These are phyloP conservation scores for Mucor lusitanicus DNA, from an alignment of 371 early-diverging fungal genomes.

Conservation along the genomic window DNA sequence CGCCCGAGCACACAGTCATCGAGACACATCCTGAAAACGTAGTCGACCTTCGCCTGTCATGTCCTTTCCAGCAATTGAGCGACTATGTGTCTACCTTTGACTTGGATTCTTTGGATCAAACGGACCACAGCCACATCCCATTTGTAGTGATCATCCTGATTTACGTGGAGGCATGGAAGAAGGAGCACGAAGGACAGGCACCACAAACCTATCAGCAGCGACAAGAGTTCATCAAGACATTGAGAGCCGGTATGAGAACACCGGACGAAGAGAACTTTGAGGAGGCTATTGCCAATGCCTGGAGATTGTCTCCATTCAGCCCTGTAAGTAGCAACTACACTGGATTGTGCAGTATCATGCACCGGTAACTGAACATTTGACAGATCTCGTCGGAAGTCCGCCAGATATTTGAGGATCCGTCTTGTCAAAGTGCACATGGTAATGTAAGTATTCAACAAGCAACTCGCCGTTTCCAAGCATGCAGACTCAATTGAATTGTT, in stretches of 20 bases:
- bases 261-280: constrained; percentile 87
- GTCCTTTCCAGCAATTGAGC: constrained; percentile 76
- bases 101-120: constrained; percentile 63
- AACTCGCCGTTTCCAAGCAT: not conserved
- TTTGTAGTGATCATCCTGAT: constrained; percentile 81
- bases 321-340: constrained; percentile 17
- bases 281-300: constrained; percentile 73
- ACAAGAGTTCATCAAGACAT: constrained; percentile 64
- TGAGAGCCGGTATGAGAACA: constrained; percentile 57
- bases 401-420: constrained; percentile 54
- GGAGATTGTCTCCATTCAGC: constrained; percentile 46
- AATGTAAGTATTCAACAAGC: constrained; percentile 39
- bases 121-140: constrained; percentile 82
- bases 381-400: constrained; percentile 56
- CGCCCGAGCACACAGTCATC: constrained; percentile 83
- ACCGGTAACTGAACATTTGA: not conserved
- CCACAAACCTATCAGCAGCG: constrained; percentile 67
- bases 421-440: constrained; percentile 48
- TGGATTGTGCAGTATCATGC: not conserved
- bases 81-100: constrained; percentile 65
- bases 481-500: not conserved
- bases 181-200: constrained; percentile 46
- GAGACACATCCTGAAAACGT: constrained; percentile 86
- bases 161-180: constrained; percentile 71
- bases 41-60: constrained; percentile 80